Conservation (phyloP, 129 eudicot genomes). For the Lactuca saligna region DNA sequence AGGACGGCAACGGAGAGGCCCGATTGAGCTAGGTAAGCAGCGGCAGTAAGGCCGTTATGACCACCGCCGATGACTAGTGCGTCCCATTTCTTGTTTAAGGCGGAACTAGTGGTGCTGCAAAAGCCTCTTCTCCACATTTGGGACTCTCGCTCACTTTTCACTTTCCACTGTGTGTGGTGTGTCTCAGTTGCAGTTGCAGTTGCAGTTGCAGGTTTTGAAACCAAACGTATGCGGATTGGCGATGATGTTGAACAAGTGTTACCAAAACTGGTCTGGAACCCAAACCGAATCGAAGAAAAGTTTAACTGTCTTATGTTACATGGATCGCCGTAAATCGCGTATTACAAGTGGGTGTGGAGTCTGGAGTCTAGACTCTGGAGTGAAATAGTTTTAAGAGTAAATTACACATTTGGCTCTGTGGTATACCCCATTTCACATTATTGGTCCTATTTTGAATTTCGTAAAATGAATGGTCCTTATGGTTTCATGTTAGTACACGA, state of each 20-base stretch:
- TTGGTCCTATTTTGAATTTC: no score
- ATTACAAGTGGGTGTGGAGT: no score
- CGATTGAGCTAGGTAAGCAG: constrained; percentile 88
- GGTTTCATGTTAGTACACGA: no score
- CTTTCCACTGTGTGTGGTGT: background rate
- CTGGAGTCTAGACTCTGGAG: no score
- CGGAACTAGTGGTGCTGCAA: constrained; percentile 27
- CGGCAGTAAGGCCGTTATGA: constrained; percentile 95
- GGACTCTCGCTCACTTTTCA: background rate
- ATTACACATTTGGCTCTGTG: no score
- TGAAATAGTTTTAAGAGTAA: no score
- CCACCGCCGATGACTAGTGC: constrained; percentile 93
- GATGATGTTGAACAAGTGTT: background rate
- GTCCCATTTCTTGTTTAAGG: constrained; percentile 78
- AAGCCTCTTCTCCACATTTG: constrained; percentile 63
- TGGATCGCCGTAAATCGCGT: no score
- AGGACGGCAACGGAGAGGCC: constrained; percentile 98
- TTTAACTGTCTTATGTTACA: no score
- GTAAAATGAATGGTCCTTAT: no score
- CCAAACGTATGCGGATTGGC: background rate
- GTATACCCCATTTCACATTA: no score
- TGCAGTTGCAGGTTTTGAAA: background rate
- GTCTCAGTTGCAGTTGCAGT: no score
- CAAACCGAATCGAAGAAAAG: no score
- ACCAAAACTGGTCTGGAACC: background rate